phyloP scores from a whole-genome alignment of 495 filamentous ascomycete genomes.

The Hypoxylon fuscum region DNA sequence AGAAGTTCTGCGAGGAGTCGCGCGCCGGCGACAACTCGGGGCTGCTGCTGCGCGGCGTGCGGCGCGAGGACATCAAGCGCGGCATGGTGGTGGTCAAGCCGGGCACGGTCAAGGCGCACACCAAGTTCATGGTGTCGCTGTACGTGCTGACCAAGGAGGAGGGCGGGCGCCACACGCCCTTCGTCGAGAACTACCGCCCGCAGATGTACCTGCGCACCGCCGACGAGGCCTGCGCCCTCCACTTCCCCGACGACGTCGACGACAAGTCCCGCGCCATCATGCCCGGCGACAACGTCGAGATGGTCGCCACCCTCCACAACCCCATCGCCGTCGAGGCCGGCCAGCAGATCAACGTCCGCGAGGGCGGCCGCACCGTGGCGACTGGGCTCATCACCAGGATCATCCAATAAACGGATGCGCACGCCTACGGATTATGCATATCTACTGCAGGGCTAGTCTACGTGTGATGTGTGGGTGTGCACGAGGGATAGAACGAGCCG shows the following conservation, averaged over 20 bases:
- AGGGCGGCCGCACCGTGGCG: constrained; percentile 92
- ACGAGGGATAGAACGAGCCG: constrained; percentile 35
- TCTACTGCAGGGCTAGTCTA: constrained; percentile 18
- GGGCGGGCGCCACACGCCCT: constrained; percentile 94
- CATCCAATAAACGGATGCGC: constrained; percentile 67
- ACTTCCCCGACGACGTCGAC: constrained; percentile 80
- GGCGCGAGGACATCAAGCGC: constrained; percentile 89
- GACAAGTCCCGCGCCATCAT: constrained; percentile 81
- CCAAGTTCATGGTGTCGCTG: constrained; percentile 91
- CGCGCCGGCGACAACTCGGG: constrained; percentile 98
- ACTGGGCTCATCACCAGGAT: constrained; percentile 92
- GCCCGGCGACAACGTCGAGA: constrained; percentile 99
- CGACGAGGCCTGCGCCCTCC: constrained; percentile 83
- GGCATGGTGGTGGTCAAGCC: constrained; percentile 92
- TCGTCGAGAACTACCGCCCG: constrained; percentile 91
- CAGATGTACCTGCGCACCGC: constrained; percentile 96
- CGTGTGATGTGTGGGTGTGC: constrained; percentile 10
- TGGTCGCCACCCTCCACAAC: constrained; percentile 80
- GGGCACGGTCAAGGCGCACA: constrained; percentile 78
- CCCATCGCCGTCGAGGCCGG: constrained; percentile 88
- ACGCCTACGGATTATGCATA: too few relatives aligned
- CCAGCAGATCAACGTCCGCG: constrained; percentile 95
- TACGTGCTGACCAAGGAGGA: constrained; percentile 98
- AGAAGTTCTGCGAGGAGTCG: constrained; percentile 96
- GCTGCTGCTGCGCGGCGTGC: constrained; percentile 91